A percentile compares a stretch with the other conserved stretches of the same genome.
phyloP scores from a whole-genome alignment of 2,329 filamentous ascomycete genomes.

The Talaromyces sp. region DNA sequence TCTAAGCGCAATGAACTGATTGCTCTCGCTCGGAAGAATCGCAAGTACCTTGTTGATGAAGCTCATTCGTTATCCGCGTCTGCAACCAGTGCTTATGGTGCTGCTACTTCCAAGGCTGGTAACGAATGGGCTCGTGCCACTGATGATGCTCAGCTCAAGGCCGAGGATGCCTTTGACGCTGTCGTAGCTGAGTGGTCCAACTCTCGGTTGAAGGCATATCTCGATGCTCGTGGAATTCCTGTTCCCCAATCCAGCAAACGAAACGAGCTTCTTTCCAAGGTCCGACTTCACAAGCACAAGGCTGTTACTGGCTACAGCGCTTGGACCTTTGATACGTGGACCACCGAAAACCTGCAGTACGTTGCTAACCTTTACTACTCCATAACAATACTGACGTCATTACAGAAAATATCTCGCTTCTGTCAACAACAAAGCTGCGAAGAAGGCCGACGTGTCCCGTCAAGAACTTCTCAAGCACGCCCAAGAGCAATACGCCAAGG shows the following conservation, averaged over 20 bases:
- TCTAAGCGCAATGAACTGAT: slow-evolving; percentile 85
- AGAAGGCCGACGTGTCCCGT: slow-evolving; percentile 61
- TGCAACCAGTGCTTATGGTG: slow-evolving; percentile 52
- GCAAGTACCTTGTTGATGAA: slow-evolving; percentile 52
- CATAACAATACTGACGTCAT: slow-evolving; percentile 39
- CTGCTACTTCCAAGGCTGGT: slow-evolving; percentile 68
- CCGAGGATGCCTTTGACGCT: slow-evolving; percentile 62
- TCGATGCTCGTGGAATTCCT: slow-evolving; percentile 71
- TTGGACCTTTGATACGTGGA: slow-evolving; percentile 78
- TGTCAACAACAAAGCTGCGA: slow-evolving; percentile 50
- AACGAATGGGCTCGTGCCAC: slow-evolving; percentile 75
- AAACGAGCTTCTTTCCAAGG: slow-evolving; percentile 68
- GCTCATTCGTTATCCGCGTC: slow-evolving; percentile 46
- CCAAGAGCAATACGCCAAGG: slow-evolving; percentile 42
- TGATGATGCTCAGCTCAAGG: slow-evolving; percentile 58
- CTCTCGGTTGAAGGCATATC: slow-evolving; percentile 69
- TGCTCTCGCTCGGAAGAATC: slow-evolving; percentile 83
- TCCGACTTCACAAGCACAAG: slow-evolving; percentile 69
- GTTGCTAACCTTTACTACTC: slow-evolving; percentile 41
- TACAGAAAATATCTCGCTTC: slow-evolving; percentile 45
- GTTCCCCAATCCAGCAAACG: slow-evolving; percentile 67
- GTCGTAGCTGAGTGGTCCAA: slow-evolving; percentile 65
- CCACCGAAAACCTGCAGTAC: slow-evolving; percentile 63
- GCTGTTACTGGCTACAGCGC: slow-evolving; percentile 62
- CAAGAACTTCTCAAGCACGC: slow-evolving; percentile 65